Percentiles rank a stretch among this genome's conserved stretches.
These are phyloP conservation scores for Aspergillus sp. DNA, from an alignment of 2,329 filamentous ascomycete species.

Conservation along the genomic window DNA sequence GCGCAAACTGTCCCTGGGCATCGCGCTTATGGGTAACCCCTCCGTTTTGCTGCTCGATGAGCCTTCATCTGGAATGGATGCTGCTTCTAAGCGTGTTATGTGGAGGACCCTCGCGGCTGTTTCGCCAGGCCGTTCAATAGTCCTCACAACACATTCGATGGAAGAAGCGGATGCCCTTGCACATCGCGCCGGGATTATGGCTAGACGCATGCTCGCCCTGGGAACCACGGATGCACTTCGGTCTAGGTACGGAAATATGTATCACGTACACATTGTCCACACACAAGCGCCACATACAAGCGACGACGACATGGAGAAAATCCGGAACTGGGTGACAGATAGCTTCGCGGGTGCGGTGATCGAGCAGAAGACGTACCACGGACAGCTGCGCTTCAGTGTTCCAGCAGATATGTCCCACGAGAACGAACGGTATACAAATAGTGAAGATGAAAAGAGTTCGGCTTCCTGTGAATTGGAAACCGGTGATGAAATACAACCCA, in stretches of 20 bases:
- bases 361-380: slow-evolving; percentile 75
- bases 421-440: not conserved
- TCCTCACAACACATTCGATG: slow-evolving; percentile 93
- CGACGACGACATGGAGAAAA: slow-evolving; percentile 63
- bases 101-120: slow-evolving; percentile 80
- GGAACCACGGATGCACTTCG: slow-evolving; percentile 74
- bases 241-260: slow-evolving; percentile 71
- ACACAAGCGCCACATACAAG: slow-evolving; percentile 71
- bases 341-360: slow-evolving; percentile 66
- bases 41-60: slow-evolving; percentile 86
- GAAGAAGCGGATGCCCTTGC: slow-evolving; percentile 91
- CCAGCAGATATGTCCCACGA: slow-evolving; percentile 41
- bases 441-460: not conserved
- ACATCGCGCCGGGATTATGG: slow-evolving; percentile 80
- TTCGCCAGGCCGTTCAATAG: slow-evolving; percentile 72
- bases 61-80: slow-evolving; percentile 84
- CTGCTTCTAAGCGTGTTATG: slow-evolving; percentile 87
- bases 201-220: slow-evolving; percentile 78
- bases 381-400: slow-evolving; percentile 82
- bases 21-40: slow-evolving; percentile 90
- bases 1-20: slow-evolving; percentile 84
- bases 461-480: not conserved
- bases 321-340: slow-evolving; percentile 64
- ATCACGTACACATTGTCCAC: slow-evolving; percentile 80
- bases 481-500: not conserved